These are phyloP conservation scores for Delonix regia DNA, from an alignment of 306 rosid genomes.

Conservation along the genomic window DNA sequence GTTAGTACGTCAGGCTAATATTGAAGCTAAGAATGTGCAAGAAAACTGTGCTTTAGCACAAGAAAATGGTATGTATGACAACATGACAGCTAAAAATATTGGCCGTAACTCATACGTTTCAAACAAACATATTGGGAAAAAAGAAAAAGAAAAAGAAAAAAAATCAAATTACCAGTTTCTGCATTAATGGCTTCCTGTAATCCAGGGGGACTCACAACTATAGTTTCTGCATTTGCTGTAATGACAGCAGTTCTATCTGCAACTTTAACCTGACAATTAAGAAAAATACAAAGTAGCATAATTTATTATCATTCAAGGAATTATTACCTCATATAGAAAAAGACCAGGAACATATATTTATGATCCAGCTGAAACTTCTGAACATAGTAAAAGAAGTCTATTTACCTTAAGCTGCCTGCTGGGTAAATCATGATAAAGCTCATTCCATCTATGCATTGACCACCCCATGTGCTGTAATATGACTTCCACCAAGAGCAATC, in stretches of 20 bases:
- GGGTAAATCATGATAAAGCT: constrained; percentile 88
- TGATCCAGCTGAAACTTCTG: constrained; percentile 28
- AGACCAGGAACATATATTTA: constrained; percentile 3
- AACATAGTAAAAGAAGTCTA: constrained; percentile 1
- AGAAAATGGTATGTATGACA: not conserved
- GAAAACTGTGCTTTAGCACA: not conserved
- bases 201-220: constrained; percentile 74
- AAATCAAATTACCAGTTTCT: constrained; percentile 64
- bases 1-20: not conserved
- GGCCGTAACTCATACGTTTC: not conserved
- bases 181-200: constrained; percentile 76
- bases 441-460: constrained; percentile 80
- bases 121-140: constrained; percentile 1
- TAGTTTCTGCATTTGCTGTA: constrained; percentile 89
- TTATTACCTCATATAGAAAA: constrained; percentile 21
- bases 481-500: constrained; percentile 89
- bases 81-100: not conserved
- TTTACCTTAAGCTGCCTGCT: constrained; percentile 89
- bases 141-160: not conserved
- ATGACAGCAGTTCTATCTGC: constrained; percentile 70
- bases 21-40: not conserved
- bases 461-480: constrained; percentile 74
- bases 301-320: not conserved
- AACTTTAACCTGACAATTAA: constrained; percentile 72
- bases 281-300: constrained; percentile 23